Conservation (phyloP, 345 rosid species). For the Noccaea bulbosa region DNA sequence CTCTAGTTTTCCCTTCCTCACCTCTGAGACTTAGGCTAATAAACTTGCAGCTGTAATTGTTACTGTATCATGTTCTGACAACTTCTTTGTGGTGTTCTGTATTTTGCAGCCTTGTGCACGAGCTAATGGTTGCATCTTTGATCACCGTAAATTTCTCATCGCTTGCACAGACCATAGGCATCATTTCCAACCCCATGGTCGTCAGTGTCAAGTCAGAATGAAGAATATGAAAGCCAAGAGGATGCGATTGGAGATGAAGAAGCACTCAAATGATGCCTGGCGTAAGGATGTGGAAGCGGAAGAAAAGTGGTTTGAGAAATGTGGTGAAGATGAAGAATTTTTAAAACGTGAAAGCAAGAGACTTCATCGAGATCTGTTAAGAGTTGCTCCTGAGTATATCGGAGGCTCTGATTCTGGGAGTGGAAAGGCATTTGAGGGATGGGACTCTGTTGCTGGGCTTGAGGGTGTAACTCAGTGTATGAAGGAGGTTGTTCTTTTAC, state of each 20-base stretch:
- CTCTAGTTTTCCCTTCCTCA: conserved; percentile 21
- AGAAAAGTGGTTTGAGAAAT: conserved; percentile 98
- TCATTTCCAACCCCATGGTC: conserved; percentile 83
- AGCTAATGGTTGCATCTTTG: conserved; percentile 90
- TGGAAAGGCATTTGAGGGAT: conserved; percentile 70
- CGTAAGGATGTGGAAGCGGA: conserved; percentile 94
- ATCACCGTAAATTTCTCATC: conserved; percentile 97
- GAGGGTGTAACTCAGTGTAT: conserved; percentile 86
- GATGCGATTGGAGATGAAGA: conserved; percentile 76
- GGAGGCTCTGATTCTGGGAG: conserved; percentile 72
- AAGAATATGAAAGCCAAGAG: conserved; percentile 84
- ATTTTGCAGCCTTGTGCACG: conserved; percentile 95
- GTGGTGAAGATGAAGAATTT: conserved; percentile 99
- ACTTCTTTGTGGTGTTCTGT: conserved; percentile 39
- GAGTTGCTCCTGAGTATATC: conserved; percentile 95
- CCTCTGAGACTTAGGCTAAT: conserved; percentile 20
- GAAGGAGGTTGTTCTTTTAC: conserved; percentile 98
- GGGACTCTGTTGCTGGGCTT: conserved; percentile 99
- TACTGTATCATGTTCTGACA: conserved; percentile 34
- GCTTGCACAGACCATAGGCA: conserved; percentile 94
- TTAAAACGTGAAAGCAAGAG: conserved; percentile 96
- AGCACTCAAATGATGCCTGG: conserved; percentile 82
- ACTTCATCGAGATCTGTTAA: conserved; percentile 84
- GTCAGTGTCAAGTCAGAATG: conserved; percentile 55
- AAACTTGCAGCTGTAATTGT: conserved; percentile 20